phyloP scores from a whole-genome alignment of 371 early-diverging fungal genomes.

The Capillidium rhysosporum region DNA sequence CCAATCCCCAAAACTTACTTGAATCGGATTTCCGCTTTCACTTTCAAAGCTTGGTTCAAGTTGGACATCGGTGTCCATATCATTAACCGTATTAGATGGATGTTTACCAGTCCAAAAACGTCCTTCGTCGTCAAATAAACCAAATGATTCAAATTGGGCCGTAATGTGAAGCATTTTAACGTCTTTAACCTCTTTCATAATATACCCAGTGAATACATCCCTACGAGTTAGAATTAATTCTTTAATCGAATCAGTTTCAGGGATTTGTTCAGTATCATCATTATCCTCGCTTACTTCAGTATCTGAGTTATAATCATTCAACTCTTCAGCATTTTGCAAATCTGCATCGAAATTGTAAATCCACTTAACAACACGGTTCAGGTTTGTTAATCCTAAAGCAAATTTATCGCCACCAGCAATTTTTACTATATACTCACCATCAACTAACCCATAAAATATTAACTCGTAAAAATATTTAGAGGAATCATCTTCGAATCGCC shows the following conservation, averaged over 20 bases:
- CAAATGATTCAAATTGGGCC: constrained; percentile 1
- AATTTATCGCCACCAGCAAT: constrained; percentile 4
- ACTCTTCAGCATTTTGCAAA: not conserved
- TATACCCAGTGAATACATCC: not conserved
- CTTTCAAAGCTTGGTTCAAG: not conserved
- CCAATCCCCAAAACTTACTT: constrained; percentile 8
- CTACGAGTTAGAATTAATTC: not conserved
- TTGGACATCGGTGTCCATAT: not conserved
- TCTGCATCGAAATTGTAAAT: not conserved
- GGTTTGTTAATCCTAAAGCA: not conserved
- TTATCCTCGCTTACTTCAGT: too few species aligned
- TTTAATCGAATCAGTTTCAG: not conserved
- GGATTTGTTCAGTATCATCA: not conserved
- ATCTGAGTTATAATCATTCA: not conserved
- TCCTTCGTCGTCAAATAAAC: not conserved
- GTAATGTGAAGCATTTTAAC: not conserved
- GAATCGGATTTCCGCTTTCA: not conserved
- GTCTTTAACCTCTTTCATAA: not conserved
- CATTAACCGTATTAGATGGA: not conserved
- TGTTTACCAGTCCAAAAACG: not conserved
- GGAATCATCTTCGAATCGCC: not conserved
- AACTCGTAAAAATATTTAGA: not conserved
- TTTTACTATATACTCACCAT: not conserved
- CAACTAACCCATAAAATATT: not conserved
- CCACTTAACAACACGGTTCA: not conserved